Evolutionary conservation across 73 alveolate species (phyloP), one percentile per base, ranked within the genome.

Genomic region (Tetrahymena borealis): DNA sequence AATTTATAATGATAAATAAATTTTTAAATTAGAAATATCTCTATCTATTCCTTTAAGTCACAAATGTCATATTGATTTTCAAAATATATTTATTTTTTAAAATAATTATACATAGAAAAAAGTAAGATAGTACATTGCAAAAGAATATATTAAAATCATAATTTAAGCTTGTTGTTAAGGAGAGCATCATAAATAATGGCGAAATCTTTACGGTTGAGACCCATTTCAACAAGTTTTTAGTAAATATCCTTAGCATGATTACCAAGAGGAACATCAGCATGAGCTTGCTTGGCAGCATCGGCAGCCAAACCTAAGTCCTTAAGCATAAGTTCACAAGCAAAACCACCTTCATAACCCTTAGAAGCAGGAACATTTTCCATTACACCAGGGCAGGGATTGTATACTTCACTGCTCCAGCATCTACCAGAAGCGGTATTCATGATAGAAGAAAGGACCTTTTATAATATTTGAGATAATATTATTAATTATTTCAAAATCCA

Each of bases 321-420:
- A 24, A 94, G 92, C 90, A 96, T 94, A 32, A 97, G 94, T 38
- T 94, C 91, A 18, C 90, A 96, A 37, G 92, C 95, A 91, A 97
- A 97, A 28, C 99, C 99, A 11, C 97, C 97, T 36, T 96, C 91
- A 79, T 97, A 97, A 42, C 95, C 95, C 37, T 92, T 97, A 39
- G 95, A 39, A 9, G 97, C 60, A 16, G 99, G 99, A 0, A 95
- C 97, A 43, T 94, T 93, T 78, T 94, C 97, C 90, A 94, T 28
- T 4, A 97, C 97, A 16, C 98, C 98, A 77, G 99, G 99, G 32
- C 94, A 94, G 91, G 99, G 99, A 79, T 97, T 96, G 43, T 96
- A 96, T 0, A 95, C 90, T 78, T 97, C 98, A 16, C 94, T 93
- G 15, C 97, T 93, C 98, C 98, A 97, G 90, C 98, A 95, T 40